Evolutionary conservation across 1,284 basidiomycete species (phyloP).

Genomic region (Apiotrichum laibachii): DNA sequence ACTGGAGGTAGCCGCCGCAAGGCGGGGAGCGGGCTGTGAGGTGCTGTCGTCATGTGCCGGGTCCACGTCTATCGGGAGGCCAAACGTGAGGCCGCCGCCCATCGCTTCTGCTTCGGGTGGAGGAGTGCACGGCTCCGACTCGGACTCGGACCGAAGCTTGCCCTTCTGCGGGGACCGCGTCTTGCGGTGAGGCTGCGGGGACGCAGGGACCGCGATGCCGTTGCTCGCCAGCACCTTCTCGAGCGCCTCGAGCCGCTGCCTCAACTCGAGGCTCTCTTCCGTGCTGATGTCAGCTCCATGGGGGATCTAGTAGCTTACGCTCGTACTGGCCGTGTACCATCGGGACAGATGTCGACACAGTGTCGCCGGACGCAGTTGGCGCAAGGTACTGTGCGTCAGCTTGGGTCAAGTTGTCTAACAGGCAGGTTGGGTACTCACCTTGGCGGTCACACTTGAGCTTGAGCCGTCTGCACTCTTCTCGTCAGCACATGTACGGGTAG

Average conservation of each 20-base stretch:
- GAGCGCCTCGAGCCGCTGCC: constrained; percentile 23
- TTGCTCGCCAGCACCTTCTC: constrained; percentile 23
- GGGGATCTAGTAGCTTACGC: constrained; percentile 13
- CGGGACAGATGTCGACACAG: constrained; percentile 31
- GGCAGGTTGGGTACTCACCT: constrained; percentile 15
- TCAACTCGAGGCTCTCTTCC: constrained; percentile 15
- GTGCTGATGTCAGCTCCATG: constrained; percentile 12
- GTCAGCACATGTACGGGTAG: constrained; percentile 1
- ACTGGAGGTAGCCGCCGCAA: background rate
- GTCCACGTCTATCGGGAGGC: too few species aligned
- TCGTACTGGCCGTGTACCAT: constrained; percentile 26
- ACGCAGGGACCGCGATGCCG: constrained; percentile 18
- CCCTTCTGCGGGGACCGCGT: background rate
- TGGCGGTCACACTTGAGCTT: constrained; percentile 33
- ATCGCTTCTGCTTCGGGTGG: too few species aligned
- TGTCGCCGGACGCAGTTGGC: constrained; percentile 30
- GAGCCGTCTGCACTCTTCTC: constrained; percentile 27
- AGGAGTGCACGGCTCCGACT: too few species aligned
- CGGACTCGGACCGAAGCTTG: too few species aligned
- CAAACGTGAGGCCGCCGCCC: too few species aligned
- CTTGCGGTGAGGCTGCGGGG: background rate
- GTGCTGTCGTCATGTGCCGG: too few species aligned
- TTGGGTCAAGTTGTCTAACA: too few species aligned
- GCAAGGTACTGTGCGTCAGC: constrained; percentile 27
- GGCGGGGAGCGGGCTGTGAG: background rate